Evolutionary conservation across 176 grass and related monocot species (phyloP), one percentile per base, ranked within the genome.

Genomic region (Hsuehochloa calcarea): DNA sequence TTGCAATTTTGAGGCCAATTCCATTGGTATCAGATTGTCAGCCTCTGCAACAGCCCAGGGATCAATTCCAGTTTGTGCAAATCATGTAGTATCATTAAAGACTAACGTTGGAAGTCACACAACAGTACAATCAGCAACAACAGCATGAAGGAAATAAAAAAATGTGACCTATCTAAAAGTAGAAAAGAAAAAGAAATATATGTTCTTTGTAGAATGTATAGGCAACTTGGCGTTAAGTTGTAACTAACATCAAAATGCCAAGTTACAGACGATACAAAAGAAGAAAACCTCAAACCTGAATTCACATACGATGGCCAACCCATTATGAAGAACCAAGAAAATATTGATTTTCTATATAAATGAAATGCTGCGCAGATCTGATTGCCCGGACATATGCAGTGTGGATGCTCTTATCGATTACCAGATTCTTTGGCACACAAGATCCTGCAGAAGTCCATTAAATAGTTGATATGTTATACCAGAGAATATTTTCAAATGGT

Each of bases 271-370:
- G 65, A 44, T 34, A 20, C 34, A 80, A 74, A 74, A 50, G 27
- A 23, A 46, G 20, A 85, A 65, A 26, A 41, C 26, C 25, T 29
- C 72, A 47, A 60, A 98, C 96, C 96, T 95, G 89, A 82, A 82
- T 98, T 91, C 27, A 74, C 87, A 80, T 98, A 95, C 50, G 90
- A 93, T 22, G 91, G 89, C 96, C 96, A 98, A 78, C 84, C 89
- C n/a, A n/a, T 22, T 89, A 95, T 15, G 96, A 98, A 92, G 96
- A 98, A 89, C 96, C 96, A 78, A 98, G 80, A 80, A 98, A 98
- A 84, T 98, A 98, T 63, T 98, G 96, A 50, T 98, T 98, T 81
- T 98, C 96, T 8, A 98, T 98, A 83, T 98, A 98, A 87, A 98
- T 95, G 58, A 98, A 98, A 80, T 98, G 91, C 31, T 95, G 93